Base-by-base conservation (phyloP, 2,329 filamentous ascomycete species). In the Triangularia setosa region DNA sequence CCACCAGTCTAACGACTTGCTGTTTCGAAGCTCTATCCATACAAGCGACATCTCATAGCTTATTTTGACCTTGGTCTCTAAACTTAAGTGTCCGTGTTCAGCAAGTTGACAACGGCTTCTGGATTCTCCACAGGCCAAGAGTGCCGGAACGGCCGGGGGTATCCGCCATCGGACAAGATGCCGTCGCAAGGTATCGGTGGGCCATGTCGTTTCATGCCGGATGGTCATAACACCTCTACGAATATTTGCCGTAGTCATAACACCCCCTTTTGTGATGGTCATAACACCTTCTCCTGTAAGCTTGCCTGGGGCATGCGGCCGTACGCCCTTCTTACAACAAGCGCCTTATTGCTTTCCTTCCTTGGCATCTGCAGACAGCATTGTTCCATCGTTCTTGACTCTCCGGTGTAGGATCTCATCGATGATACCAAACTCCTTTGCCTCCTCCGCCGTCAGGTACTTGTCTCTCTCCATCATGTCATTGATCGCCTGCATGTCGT, bases 401-500 rank as follows among this genome's bases (percentile, higher is more conserved):
- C 91, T 83, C 78, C 84, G 83, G 56, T 87, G 83, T 71, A 99
- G 74, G 66, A 99, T 93, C 79, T 94, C 88, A 76, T 99, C 95
- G 67, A 99, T 88, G 71, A 99, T 91, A 0, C 95, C 95, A 77
- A 96, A 85, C 59, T 96, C 92, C 72, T 92, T 81, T 8, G 95
- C 95, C 80, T 99, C 93, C 55, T 92, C 81, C 0, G 93, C 93
- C 62, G 90, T 90, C 84, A 99, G 85, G 72, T 97, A 98, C 73
- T 95, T 95, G 76, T 99, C 95, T 64, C 95, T 83, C 81, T 99
- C 95, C 94, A 99, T 98, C 76, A 97, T 85, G 75, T 89, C 92
- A 77, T 95, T 94, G 73, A 99, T 90, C 73, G 96, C 90, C 58
- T 93, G 88, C 35, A 96, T 73, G 33, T 83, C 88, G 75, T 92